Base-by-base conservation (phyloP, 768 basidiomycete genomes). In the Phaeolepiota aurea region DNA sequence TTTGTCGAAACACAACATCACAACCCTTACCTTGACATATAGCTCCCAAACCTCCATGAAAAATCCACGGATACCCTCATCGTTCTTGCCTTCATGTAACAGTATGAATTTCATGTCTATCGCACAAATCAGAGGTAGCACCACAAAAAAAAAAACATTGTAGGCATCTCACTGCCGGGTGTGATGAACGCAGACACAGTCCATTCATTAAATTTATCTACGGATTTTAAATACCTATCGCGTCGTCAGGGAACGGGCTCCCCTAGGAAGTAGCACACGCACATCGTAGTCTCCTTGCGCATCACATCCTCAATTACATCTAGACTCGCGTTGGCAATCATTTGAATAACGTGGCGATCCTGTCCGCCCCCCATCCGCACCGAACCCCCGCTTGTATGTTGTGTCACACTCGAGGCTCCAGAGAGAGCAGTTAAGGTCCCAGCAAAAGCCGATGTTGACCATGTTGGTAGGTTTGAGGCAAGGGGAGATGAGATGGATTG, bases 151-250 rank as follows among this genome's bases (percentile, higher is more conserved):
- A 14, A 7, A 28, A 20, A 22, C 30, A 15, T 20, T 10, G 37
- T 19, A 3, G 15, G 42, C n/a, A 35, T 50, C 91, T 68, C 63
- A 98, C 94, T 96, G 46, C 86, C 88, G 1, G 93, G 82, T 0
- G 96, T 98, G 14, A 98, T 70, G 64, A 97, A 98, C 20, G 88
- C 91, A 12, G 96, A 98, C 14, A 98, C 82, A 2, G 81, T 93
- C 96, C 96, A 99, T 57, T 98, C 96, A 55, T 98, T 97, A 65
- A 97, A 96, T 66, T 85, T 89, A 72, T 99, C 96, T 44, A 98
- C 81, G 13, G 82, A 77, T 57, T 93, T 94, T 42, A 97, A 71
- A 61, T 97, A 97, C 86, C 96, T 98, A 56, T 15, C 44, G 43
- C 34, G 7, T 40, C 40, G 41, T 51, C 39, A 57, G 47, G 31